Conservation (phyloP, 495 filamentous ascomycete genomes). For the Penicillium canescens region DNA sequence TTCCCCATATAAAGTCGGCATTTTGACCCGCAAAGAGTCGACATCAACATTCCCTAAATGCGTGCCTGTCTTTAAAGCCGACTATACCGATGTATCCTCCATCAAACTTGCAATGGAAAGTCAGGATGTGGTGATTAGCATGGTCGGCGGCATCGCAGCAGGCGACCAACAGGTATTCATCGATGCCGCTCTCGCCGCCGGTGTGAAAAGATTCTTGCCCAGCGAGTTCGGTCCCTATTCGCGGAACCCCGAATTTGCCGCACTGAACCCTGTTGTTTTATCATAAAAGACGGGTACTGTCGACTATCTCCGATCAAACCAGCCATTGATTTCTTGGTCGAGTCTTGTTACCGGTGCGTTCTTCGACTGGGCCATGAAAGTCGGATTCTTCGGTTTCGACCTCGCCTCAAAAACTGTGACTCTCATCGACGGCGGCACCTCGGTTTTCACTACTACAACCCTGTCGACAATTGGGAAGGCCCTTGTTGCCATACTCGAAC, state of each 20-base stretch:
- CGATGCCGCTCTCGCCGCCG: slow-evolving; percentile 58
- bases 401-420: background rate
- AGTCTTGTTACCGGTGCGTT: no score
- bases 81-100: slow-evolving; percentile 10
- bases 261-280: background rate
- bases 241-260: slow-evolving; percentile 3
- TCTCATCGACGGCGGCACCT: slow-evolving; percentile 27
- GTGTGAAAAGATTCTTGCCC: slow-evolving; percentile 55
- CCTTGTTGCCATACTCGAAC: slow-evolving; percentile 27
- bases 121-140: slow-evolving; percentile 60
- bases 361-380: slow-evolving; percentile 5
- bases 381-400: slow-evolving; percentile 8
- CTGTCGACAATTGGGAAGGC: slow-evolving; percentile 27
- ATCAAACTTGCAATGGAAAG: slow-evolving; percentile 41
- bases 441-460: slow-evolving; percentile 25
- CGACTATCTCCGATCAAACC: no score
- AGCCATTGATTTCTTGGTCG: no score
- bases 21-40: slow-evolving; percentile 35
- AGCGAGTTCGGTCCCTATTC: slow-evolving; percentile 20
- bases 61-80: slow-evolving; percentile 6
- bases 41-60: slow-evolving; percentile 18
- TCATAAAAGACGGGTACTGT: background rate
- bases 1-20: slow-evolving; percentile 29
- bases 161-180: slow-evolving; percentile 45
- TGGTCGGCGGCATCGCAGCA: slow-evolving; percentile 39